Conservation (phyloP, 352 stramenopile genomes). For the Hyaloperonospora brassicae region DNA sequence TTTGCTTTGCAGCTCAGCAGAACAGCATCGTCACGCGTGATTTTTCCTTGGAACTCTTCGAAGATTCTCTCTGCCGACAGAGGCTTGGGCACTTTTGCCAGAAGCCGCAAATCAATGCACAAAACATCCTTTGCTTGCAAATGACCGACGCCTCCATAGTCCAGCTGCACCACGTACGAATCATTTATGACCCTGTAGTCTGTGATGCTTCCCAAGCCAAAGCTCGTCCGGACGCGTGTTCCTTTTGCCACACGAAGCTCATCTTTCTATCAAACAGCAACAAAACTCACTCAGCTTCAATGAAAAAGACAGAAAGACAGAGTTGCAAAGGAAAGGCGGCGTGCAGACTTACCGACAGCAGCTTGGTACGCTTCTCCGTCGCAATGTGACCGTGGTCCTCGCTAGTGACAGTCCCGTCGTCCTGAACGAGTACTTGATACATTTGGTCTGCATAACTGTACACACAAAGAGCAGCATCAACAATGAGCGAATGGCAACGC, state of each 20-base stretch:
- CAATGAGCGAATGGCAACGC: background rate
- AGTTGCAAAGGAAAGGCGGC: too few species aligned
- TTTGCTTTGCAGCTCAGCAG: constrained; percentile 44
- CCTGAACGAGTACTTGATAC: constrained; percentile 20
- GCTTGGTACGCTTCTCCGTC: constrained; percentile 14
- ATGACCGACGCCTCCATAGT: constrained; percentile 25
- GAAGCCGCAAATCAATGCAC: constrained; percentile 58
- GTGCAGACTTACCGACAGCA: constrained; percentile 30
- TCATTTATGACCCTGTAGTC: constrained; percentile 24
- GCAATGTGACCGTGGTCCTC: background rate
- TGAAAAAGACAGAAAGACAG: background rate
- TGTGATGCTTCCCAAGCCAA: constrained; percentile 18
- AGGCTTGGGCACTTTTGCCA: constrained; percentile 59
- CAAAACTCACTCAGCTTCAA: background rate
- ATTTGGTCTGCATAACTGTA: constrained; percentile 25
- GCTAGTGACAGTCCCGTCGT: background rate
- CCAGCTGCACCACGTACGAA: constrained; percentile 32
- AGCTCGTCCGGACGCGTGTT: constrained; percentile 23
- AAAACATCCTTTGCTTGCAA: constrained; percentile 41
- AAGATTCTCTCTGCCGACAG: constrained; percentile 58
- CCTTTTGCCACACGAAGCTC: constrained; percentile 23
- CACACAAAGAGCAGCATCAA: background rate
- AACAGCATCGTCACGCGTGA: constrained; percentile 50
- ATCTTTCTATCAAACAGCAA: constrained; percentile 16
- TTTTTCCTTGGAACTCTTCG: constrained; percentile 54